Evolutionary conservation across 257 asterid genomes (phyloP), one percentile per base, ranked within the genome.

Genomic region (Gentiana macrophylla): DNA sequence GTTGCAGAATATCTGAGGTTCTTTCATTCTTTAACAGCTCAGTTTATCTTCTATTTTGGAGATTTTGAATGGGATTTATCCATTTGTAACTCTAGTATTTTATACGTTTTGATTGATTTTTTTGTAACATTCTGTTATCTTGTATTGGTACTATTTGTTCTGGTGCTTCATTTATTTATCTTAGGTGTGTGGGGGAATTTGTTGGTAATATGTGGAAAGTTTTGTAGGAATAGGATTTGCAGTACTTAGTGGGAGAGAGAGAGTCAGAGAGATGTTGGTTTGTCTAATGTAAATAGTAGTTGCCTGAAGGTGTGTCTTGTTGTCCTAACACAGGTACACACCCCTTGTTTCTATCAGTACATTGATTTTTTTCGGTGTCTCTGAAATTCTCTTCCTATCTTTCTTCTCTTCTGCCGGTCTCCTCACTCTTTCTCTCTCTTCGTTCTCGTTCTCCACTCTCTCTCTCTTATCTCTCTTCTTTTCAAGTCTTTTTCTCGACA

Each of bases 1-100:
- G 86, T 74, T 91, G 73, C 98, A 91, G 74, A 79, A 66, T 77
- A 78, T 91, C 63, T 91, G 87, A 86, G 64, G 9, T 48, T 66
- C 24, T 12, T 60, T 41, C 46, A 41, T 41, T 41, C 6, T 7
- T 7, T 41, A 41, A 7, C 46, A 41, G 46, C 46, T 38, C 9
- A 41, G 9, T 10, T 41, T 41, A 10, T 41, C 46, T 41, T 10
- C 9, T 41, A 10, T 41, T 10, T 41, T 41, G 46, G 46, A 5
- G 9, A 7, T 41, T 41, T 41, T 41, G 46, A 0, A 41, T 41
- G 46, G 46, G 8, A 41, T 41, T 41, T 41, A 41, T 37, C 45
- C 32, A 24, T 55, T 53, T 67, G 55, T 49, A 55, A 61, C 67
- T 48, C 2, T 58, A 62, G 64, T 50, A 1, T 41, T 62, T 50